Evolutionary conservation across 2,329 filamentous ascomycete genomes (phyloP).

Genomic region (Ophiostoma pallidulum): DNA sequence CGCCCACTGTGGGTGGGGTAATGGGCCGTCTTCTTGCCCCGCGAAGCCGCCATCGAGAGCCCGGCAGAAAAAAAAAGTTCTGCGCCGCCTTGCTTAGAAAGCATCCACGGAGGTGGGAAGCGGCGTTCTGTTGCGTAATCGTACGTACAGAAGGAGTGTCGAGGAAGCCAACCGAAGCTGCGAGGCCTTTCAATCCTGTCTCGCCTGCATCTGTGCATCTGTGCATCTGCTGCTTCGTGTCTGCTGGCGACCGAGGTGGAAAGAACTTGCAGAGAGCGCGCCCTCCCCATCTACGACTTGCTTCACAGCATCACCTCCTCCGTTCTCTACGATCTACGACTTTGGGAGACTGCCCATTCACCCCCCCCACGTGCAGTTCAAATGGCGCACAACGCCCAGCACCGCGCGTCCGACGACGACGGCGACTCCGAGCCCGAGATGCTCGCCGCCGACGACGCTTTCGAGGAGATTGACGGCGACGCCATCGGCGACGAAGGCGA

Average conservation of each 20-base stretch:
- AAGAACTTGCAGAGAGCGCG: too few species aligned
- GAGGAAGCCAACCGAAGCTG: too few species aligned
- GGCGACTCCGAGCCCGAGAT: constrained; percentile 57
- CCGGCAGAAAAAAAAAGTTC: neutral
- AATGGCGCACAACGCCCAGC: constrained; percentile 16
- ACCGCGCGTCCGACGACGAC: constrained; percentile 30
- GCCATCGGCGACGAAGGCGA: constrained; percentile 49
- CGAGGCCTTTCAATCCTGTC: too few species aligned
- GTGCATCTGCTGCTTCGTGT: too few species aligned
- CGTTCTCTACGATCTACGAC: too few species aligned
- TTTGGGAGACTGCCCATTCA: too few species aligned
- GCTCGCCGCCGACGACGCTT: constrained; percentile 67
- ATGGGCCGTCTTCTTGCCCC: too few species aligned
- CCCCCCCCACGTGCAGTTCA: neutral
- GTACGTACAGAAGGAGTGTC: neutral
- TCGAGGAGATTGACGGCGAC: constrained; percentile 61
- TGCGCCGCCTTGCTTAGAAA: constrained; percentile 4
- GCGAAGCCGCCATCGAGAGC: neutral
- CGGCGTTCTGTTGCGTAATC: neutral
- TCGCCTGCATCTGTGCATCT: too few species aligned
- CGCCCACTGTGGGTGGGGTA: neutral
- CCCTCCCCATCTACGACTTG: too few species aligned
- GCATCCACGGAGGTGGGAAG: neutral
- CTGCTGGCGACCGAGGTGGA: too few species aligned
- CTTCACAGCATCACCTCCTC: too few species aligned